phyloP scores from a whole-genome alignment of 2,329 filamentous ascomycete genomes.

The Mycosphaerella sp. region DNA sequence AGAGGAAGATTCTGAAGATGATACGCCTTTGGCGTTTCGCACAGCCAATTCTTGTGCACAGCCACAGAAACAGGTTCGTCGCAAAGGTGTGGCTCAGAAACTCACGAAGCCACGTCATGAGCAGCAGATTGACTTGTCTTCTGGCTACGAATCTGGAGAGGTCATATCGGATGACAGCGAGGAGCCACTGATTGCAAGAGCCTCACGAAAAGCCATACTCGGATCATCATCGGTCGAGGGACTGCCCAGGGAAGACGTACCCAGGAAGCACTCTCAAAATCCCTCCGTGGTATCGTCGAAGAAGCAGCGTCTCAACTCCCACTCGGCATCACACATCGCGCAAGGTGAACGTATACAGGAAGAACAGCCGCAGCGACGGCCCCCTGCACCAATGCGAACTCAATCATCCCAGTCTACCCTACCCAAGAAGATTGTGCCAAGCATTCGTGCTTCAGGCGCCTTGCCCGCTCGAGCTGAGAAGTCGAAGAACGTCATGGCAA shows the following conservation, averaged over 20 bases:
- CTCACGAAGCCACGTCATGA: constrained; percentile 8
- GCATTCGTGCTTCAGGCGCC: background rate
- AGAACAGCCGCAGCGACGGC: constrained; percentile 1
- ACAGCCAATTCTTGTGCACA: background rate
- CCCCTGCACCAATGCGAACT: background rate
- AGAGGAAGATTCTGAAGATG: constrained; percentile 12
- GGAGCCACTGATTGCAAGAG: constrained; percentile 11
- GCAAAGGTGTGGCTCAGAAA: constrained; percentile 24
- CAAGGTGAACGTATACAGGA: background rate
- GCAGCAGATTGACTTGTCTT: constrained; percentile 1
- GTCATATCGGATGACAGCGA: background rate
- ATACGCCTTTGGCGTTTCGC: background rate
- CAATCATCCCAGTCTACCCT: constrained; percentile 1
- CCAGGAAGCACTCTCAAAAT: background rate
- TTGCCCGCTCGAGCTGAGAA: constrained; percentile 7
- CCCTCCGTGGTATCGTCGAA: background rate
- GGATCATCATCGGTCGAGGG: background rate
- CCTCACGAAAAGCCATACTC: background rate
- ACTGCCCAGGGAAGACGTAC: background rate
- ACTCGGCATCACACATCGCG: background rate
- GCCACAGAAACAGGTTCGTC: constrained; percentile 1
- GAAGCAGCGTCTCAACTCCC: background rate
- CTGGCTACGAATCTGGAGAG: constrained; percentile 9
- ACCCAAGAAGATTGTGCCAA: constrained; percentile 17
- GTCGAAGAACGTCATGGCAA: constrained; percentile 15